Evolutionary conservation across 2,329 filamentous ascomycete species (phyloP), one percentile per base, ranked within the genome.

Genomic region (Ophidiomyces ophidiicola): DNA sequence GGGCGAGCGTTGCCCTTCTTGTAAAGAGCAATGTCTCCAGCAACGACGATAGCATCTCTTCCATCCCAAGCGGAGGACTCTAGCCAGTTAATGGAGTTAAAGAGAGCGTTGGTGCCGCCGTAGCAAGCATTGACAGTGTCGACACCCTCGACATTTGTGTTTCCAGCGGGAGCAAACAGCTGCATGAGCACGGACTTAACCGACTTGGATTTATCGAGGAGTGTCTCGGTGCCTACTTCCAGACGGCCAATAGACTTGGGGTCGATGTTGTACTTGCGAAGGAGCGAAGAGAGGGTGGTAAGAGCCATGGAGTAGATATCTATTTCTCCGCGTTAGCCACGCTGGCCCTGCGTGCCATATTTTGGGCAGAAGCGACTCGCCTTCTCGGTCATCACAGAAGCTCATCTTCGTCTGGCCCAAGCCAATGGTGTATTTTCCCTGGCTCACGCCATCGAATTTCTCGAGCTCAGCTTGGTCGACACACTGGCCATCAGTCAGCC

Each of bases 321-420:
- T 88, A 46, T 14, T 34, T 17, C 14, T 14, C 17, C 25, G 10
- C 20, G 24, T 32, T 15, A 19, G 26, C 10, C 11, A 39, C 19
- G 19, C 31, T 14, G 11, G 18, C 31, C 8, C 19, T 10, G 10
- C 3, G 17, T 23, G 11, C 17, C 12, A 33, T 25, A 29, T 11
- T 18, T 7, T 19, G 14, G 37, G 12, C 23, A 6, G 15, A 12
- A 41, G 32, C 6, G 25, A 21, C 69, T 62, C 61, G 86, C 82
- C 82, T 70, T 90, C 83, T 58, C 82, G 78, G 58, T 90, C 83
- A 64, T 90, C 83, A 62, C 83, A 88, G 68, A 90, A 90, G 70
- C 78, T 80, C 83, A 90, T 90, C 69, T 82, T 85, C 59, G 81
- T 88, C 73, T 90, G 83, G 55, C 83, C 83, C 42, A 90, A 79